Base-by-base conservation (phyloP, 352 stramenopile species). In the Globisporangium acanthophoron region DNA sequence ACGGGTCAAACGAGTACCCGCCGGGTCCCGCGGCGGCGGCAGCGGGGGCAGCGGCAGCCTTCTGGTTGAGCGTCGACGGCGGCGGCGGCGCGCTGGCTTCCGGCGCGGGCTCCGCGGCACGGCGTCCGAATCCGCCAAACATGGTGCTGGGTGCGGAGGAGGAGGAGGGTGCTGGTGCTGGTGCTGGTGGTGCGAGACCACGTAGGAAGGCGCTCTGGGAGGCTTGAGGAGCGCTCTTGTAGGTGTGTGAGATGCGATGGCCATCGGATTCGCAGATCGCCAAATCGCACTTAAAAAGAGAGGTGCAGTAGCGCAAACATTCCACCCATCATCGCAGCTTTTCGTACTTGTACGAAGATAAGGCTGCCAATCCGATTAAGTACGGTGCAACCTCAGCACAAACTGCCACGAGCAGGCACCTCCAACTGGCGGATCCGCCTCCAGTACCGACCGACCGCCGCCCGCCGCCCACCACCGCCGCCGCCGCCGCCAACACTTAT, bases 1-100 rank as follows among this genome's bases (percentile, higher is more conserved):
- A 96, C 53, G 95, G 95, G 74, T 99, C 96, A 70, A 99, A 99
- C 61, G 83, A 93, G 69, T 93, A 94, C 60, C 75, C 76, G 39
- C 75, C 78, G n/a, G 54, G 58, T 1, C 62, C 76, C 20, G 47
- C 51, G 5, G 35, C 54, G 37, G 49, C 43, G 39, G 16, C 43
- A 2, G 56, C 60, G 16, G 49, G 52, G 3, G 56, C 43, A n/a
- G 16, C 43, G 8, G 56, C 58, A 13, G 46, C 50, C 59, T 65
- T 54, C 58, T 58, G 52, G 61, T 77, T 76, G 41, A 65, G 54
- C 59, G 59, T 65, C 27, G 60, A 51, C 0, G 52, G 58, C 18
- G 35, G 41, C 2, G 56, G 31, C 12, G 56, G 39, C 11, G 54
- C 16, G 44, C 31, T 54, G 9, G 58, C 48, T 41, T 66, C 60